Base-by-base conservation (phyloP, 2,329 filamentous ascomycete genomes). In the Seiridium cupressi region DNA sequence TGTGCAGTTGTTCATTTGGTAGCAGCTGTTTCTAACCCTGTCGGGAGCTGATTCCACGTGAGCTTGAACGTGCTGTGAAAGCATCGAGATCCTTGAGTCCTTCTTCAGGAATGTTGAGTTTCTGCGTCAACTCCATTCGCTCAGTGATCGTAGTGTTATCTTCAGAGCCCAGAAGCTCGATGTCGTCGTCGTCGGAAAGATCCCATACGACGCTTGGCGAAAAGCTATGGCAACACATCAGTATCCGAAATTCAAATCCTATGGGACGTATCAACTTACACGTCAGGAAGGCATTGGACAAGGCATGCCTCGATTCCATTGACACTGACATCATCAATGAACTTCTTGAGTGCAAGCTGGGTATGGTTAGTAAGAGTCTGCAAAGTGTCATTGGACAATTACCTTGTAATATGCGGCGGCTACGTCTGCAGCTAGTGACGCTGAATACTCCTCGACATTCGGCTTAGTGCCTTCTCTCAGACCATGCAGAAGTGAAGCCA, bases 291-390 rank as follows among this genome's bases (percentile, higher is more conserved):
- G 9, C 62, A 49, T 46, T 69, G 68, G 5, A 70, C 63, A 7
- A 70, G 63, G 44, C 67, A 68, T 2, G 62, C 54, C 60, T 69
- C 68, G 32, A 69, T 65, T 8, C 66, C 68, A 35, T 70, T 65
- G 5, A 68, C 67, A 54, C 67, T 70, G 7, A 69, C 48, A 10
- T 69, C 68, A 48, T 69, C 67, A 38, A 62, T 63, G 48, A 69
- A 69, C 18, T 69, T 70, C 36, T 68, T 66, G 8, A 69, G 44
- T 1, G 67, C 68, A 46, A 69, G 61, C 68, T 69, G 18, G n/a
- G 26, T 2, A 57, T 2, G 4, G n/a, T 67, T 42, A 10, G 9
- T 31, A 7, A 31, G 3, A 8, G 6, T 31, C 11, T 9, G 10
- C 3, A 10, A 5, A 5, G 31, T 5, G n/a, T 7, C 2, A n/a